phyloP scores from a whole-genome alignment of 495 filamentous ascomycete genomes.

The Penicillium daleae region DNA sequence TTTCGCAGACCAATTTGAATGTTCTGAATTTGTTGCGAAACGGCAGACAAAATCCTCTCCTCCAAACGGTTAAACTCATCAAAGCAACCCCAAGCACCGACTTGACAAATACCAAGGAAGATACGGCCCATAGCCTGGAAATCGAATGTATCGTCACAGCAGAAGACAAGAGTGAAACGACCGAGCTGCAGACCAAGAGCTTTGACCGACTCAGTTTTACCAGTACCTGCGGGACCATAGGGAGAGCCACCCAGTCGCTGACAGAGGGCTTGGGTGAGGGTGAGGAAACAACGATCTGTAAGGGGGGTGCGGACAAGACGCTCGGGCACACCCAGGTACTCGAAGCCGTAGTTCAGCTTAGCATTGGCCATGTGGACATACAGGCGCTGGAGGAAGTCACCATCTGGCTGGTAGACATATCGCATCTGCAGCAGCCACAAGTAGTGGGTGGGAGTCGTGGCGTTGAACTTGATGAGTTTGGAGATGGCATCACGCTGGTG shows the following conservation, averaged over 20 bases:
- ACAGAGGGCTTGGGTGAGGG: constrained; percentile 91
- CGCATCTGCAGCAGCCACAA: constrained; percentile 98
- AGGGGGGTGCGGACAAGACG: constrained; percentile 93
- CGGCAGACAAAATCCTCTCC: constrained; percentile 93
- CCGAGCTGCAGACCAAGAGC: constrained; percentile 94
- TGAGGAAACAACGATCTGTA: constrained; percentile 97
- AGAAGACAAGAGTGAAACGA: constrained; percentile 97
- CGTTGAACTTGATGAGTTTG: constrained; percentile 75
- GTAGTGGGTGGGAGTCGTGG: constrained; percentile 79
- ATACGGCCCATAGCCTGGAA: constrained; percentile 99
- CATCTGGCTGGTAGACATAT: constrained; percentile 83
- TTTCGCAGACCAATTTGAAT: constrained; percentile 94
- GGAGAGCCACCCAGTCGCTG: constrained; percentile 95
- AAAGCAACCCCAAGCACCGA: constrained; percentile 99
- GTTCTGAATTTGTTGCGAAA: constrained; percentile 98
- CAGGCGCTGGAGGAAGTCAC: constrained; percentile 79
- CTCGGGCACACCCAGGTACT: constrained; percentile 95
- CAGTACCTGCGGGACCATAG: constrained; percentile 97
- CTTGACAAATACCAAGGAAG: constrained; percentile 98
- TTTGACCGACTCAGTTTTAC: constrained; percentile 99
- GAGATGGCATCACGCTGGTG: constrained; percentile 92
- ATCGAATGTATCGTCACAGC: constrained; percentile 98
- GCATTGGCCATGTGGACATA: constrained; percentile 97
- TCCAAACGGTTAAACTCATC: constrained; percentile 99
- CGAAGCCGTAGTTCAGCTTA: constrained; percentile 92